Evolutionary conservation across 768 basidiomycete genomes (phyloP).

Genomic region (Thelephora aurantiotincta): DNA sequence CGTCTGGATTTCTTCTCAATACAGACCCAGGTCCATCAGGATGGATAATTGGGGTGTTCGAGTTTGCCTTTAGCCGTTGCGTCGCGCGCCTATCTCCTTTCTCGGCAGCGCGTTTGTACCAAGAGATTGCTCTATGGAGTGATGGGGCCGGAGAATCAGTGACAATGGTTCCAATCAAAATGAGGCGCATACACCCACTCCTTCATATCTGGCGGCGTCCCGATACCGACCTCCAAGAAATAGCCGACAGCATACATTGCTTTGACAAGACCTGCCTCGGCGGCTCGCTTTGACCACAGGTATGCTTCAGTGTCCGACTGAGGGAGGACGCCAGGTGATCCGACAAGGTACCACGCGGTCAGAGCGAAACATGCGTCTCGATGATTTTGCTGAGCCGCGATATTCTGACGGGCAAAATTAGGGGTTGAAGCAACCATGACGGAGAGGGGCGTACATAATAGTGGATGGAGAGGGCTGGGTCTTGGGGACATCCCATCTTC

Average conservation of each 20-base stretch:
- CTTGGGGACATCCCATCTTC: conserved; percentile 95
- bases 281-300: conserved; percentile 93
- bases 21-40: conserved; percentile 52
- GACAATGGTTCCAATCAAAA: not conserved
- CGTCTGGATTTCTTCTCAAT: conserved; percentile 34
- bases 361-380: conserved; percentile 96
- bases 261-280: conserved; percentile 82
- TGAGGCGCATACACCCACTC: conserved; percentile 35
- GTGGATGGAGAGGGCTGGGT: conserved; percentile 93
- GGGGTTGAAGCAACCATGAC: not conserved
- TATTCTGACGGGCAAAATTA: conserved; percentile 46
- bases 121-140: conserved; percentile 44
- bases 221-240: conserved; percentile 92
- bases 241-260: conserved; percentile 98
- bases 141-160: conserved; percentile 4
- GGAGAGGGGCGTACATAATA: conserved; percentile 72
- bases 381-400: conserved; percentile 94
- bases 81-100: conserved; percentile 87
- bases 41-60: conserved; percentile 35
- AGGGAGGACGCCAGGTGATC: conserved; percentile 91
- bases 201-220: conserved; percentile 47
- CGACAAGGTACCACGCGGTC: conserved; percentile 98
- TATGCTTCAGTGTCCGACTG: conserved; percentile 98
- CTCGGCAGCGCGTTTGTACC: conserved; percentile 85
- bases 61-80: conserved; percentile 61